Base-by-base conservation (phyloP, 2,329 filamentous ascomycete species). In the Plenodomus lindquistii region DNA sequence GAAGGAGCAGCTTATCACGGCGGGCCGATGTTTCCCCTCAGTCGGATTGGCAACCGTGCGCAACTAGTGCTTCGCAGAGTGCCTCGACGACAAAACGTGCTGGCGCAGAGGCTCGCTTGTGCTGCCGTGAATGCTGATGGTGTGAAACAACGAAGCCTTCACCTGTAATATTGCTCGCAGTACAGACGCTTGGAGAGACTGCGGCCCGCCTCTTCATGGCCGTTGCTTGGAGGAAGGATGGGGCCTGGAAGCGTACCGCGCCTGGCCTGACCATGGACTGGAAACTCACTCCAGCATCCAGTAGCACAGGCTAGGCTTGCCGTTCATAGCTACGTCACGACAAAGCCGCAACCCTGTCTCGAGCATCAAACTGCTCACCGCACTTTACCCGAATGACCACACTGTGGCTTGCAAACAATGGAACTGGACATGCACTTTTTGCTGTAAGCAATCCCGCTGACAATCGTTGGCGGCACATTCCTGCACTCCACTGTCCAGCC, bases 21-120 rank as follows among this genome's bases (percentile, higher is more conserved):
- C 56, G 56, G 56, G 46, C 56, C 54, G 56, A 46, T 46, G 37
- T 48, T 54, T 54, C 50, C 50, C 54, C 51, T 57, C 50, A 44
- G 36, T 24, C 22, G 22, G 22, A 24, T 24, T 24, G 22, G 22
- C 27, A 13, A 49, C 47, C 19, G 31, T 47, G 54, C 50, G 48
- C 44, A 22, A 35, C 52, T 55, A 52, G 46, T 42, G 44, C 47
- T 46, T 47, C 43, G 37, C 5, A 24, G 27, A 8, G 27, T 44
- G 50, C 52, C 40, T 46, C 31, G 42, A 43, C 45, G 47, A 49
- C 43, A 40, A 43, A 53, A 31, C 36, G 41, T 46, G 42, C 56
- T 52, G 27, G 27, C 27, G 43, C 50, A 50, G n/a, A n/a, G 19
- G 35, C 46, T 55, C 51, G 55, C 54, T 55, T 59, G 48, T 51